Percentiles rank a stretch among this genome's conserved stretches.
Evolutionary conservation across 805 yeast species (phyloP).

Genomic region (Hanseniaspora guilliermondii): DNA sequence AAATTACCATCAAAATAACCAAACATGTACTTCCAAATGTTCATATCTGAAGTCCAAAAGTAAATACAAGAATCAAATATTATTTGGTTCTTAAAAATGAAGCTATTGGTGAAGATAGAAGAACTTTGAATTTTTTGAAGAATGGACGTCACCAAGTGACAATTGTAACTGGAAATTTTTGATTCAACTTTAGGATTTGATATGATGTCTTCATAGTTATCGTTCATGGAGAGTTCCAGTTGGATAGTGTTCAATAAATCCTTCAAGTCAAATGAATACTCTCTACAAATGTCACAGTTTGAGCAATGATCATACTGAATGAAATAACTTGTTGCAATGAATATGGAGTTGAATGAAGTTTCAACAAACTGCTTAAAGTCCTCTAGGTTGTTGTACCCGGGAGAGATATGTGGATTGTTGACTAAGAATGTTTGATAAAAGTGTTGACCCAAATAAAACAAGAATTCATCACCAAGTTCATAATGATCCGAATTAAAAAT

Average conservation of each 20-base stretch:
- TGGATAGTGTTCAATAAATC: neutral
- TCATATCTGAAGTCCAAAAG: slow-evolving; percentile 13
- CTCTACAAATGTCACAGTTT: neutral
- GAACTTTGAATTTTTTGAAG: neutral
- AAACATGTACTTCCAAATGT: slow-evolving; percentile 10
- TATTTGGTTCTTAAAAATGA: neutral
- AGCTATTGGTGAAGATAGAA: neutral
- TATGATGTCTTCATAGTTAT: neutral
- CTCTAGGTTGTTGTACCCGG: neutral
- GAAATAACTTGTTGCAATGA: slow-evolving; percentile 9
- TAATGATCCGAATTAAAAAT: slow-evolving; percentile 6
- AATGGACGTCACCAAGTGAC: neutral
- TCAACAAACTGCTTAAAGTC: slow-evolving; percentile 3
- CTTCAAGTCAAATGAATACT: neutral
- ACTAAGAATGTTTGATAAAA: slow-evolving; percentile 6
- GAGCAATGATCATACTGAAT: slow-evolving; percentile 11
- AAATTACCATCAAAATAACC: slow-evolving; percentile 10
- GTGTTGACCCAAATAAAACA: slow-evolving; percentile 10
- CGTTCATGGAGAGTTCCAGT: neutral
- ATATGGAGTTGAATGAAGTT: neutral
- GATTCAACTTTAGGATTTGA: neutral
- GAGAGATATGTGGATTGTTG: neutral
- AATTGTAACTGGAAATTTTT: neutral
- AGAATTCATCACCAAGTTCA: slow-evolving; percentile 10
- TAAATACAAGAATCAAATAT: slow-evolving; percentile 5